Percentiles rank a stretch among this genome's conserved stretches.
Conservation (phyloP, 2,329 filamentous ascomycete genomes). For the Incumbomyces lentus region DNA sequence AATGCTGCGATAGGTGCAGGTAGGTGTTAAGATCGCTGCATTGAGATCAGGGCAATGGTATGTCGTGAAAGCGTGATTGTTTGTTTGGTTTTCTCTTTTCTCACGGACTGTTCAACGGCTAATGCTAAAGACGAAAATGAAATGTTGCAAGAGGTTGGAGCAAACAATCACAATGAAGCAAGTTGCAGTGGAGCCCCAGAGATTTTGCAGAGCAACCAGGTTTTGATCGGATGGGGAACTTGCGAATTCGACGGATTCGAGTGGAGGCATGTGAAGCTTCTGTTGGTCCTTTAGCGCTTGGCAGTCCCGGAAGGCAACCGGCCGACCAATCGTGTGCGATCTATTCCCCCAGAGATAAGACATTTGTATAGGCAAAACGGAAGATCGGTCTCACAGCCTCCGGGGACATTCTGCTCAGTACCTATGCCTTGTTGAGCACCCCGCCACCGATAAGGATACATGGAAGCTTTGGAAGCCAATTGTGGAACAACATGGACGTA, state of each 20-base stretch:
- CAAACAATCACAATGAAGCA: constrained; percentile 4
- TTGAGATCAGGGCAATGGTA: background rate
- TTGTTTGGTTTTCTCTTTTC: no score
- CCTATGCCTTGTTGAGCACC: no score
- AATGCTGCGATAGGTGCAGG: no score
- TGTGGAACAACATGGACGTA: background rate
- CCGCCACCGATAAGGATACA: background rate
- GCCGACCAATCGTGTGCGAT: background rate
- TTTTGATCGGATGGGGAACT: background rate
- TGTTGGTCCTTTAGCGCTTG: constrained; percentile 1
- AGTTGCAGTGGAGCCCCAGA: background rate
- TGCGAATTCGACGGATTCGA: background rate
- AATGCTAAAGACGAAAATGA: background rate
- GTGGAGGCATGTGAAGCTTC: background rate
- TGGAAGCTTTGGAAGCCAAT: background rate
- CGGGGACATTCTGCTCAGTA: background rate
- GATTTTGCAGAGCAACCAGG: no score
- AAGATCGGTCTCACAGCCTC: constrained; percentile 2
- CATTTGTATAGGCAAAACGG: constrained; percentile 2
- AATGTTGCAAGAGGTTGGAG: background rate
- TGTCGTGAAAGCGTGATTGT: no score
- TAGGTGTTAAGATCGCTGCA: background rate
- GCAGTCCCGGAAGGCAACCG: background rate
- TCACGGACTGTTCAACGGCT: no score
- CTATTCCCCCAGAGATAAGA: background rate